Base-by-base conservation (phyloP, 495 filamentous ascomycete genomes). In the Penicillium waksmanii region DNA sequence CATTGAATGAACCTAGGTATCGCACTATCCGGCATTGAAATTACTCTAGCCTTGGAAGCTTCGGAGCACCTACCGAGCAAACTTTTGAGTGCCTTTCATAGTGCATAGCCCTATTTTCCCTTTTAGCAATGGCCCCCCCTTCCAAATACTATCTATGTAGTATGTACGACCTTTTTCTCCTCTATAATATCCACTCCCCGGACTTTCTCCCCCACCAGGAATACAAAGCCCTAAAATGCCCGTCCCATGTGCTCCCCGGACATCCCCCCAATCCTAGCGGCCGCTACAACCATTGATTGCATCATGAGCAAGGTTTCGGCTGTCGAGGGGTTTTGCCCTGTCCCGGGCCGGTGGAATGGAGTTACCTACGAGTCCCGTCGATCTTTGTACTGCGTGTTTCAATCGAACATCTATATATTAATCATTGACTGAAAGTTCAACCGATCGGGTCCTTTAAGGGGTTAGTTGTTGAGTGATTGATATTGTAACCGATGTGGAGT, bases 61-160 rank as follows among this genome's bases (percentile, higher is more conserved):
- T 57, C 23, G 57, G 51, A 21, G 51, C 3, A 42, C 43, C 34
- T 57, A 57, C 60, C 60, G 54, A 57, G 52, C 44, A 50, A 13
- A 48, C 1, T 48, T 19, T 44, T n/a, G 11, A 3, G 12, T 38
- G 36, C 15, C 36, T 38, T 38, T 18, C n/a, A 18, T 19, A 17
- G 17, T n/a, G 4, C 23, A 23, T 2, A 44, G 17, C 42, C 36
- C 36, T 40, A 40, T 46, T 46, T 46, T 18, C 9, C 43, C 21
- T 27, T 48, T 48, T 7, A 27, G 19, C 21, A 48, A n/a, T n/a
- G 21, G 11, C 18, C 21, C 21, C 21, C 27, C 27, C 27, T 7
- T 31, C 27, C 8, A 9, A 31, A 31, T 31, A 31, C 27, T 31
- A 6, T 23, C 27, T 31, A 6, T 23, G 2, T 23, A 23, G 27